These are phyloP conservation scores for Yamadazyma atmosphaerica DNA, from an alignment of 1,139 yeast genomes.

Conservation along the genomic window DNA sequence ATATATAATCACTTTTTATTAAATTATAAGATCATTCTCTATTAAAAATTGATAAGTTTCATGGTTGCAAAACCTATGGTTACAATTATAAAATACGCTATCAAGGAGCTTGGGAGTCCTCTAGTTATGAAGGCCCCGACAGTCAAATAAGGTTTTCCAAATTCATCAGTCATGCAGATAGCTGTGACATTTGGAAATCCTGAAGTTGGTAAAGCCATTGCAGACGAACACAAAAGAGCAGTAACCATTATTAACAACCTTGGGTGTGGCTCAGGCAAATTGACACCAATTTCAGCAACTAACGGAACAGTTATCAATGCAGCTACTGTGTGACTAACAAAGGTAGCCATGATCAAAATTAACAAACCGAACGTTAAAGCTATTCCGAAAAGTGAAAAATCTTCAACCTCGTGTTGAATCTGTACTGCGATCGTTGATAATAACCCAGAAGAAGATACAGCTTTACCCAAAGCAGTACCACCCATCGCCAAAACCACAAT, in stretches of 20 bases:
- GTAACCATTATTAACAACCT: conserved; percentile 65
- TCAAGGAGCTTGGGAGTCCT: conserved; percentile 83
- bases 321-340: conserved; percentile 76
- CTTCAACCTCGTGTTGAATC: conserved; percentile 55
- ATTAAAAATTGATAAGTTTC: conserved; percentile 46
- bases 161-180: conserved; percentile 78
- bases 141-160: conserved; percentile 81
- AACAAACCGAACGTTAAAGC: conserved; percentile 66
- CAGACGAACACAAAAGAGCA: conserved; percentile 68
- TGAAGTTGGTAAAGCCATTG: conserved; percentile 76
- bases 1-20: background rate
- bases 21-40: background rate
- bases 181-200: conserved; percentile 85
- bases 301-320: conserved; percentile 72
- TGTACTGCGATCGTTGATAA: conserved; percentile 61
- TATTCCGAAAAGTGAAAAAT: conserved; percentile 58
- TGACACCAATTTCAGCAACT: conserved; percentile 66
- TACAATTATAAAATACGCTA: conserved; percentile 63
- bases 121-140: conserved; percentile 81
- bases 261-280: conserved; percentile 55
- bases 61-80: conserved; percentile 69
- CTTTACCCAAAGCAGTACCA: conserved; percentile 73
- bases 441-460: conserved; percentile 71
- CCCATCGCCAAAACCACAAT: conserved; percentile 79
- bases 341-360: conserved; percentile 81